phyloP scores from a whole-genome alignment of 2,329 filamentous ascomycete species.

The Ophiocordyceps camponoti-floridani region DNA sequence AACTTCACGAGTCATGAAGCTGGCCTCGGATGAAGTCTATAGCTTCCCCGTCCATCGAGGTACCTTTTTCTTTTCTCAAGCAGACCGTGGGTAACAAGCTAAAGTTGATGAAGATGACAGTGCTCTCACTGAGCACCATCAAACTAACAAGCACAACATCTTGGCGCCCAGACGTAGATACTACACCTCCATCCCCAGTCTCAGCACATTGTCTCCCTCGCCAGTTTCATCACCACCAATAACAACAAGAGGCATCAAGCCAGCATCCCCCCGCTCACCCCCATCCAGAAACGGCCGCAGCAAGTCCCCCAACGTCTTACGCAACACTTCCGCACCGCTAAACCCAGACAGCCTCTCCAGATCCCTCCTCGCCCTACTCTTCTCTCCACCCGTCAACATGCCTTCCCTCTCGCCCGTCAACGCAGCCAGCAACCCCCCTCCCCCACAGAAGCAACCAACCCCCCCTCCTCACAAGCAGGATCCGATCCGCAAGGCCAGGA shows the following conservation, averaged over 20 bases:
- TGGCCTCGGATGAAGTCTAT: too few species aligned
- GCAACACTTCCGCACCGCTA: not conserved
- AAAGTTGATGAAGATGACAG: too few species aligned
- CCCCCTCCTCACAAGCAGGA: constrained; percentile 15
- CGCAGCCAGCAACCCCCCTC: constrained; percentile 17
- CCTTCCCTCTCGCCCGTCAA: constrained; percentile 6
- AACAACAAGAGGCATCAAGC: not conserved
- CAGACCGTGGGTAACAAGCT: too few species aligned
- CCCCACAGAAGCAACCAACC: constrained; percentile 4
- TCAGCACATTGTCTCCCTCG: not conserved
- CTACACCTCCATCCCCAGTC: too few species aligned
- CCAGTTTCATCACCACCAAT: not conserved
- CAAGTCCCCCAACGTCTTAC: not conserved
- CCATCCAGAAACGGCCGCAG: not conserved
- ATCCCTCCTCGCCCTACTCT: not conserved
- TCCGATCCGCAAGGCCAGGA: constrained; percentile 12
- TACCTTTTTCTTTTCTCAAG: too few species aligned
- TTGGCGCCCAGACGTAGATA: not conserved
- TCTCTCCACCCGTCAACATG: not conserved
- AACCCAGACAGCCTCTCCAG: not conserved
- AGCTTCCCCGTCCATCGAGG: too few species aligned
- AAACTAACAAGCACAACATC: not conserved
- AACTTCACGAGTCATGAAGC: too few species aligned
- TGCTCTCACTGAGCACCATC: too few species aligned
- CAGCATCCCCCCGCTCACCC: not conserved